Evolutionary conservation across 2,329 filamentous ascomycete genomes (phyloP).

Genomic region (Colletotrichum higginsianum): DNA sequence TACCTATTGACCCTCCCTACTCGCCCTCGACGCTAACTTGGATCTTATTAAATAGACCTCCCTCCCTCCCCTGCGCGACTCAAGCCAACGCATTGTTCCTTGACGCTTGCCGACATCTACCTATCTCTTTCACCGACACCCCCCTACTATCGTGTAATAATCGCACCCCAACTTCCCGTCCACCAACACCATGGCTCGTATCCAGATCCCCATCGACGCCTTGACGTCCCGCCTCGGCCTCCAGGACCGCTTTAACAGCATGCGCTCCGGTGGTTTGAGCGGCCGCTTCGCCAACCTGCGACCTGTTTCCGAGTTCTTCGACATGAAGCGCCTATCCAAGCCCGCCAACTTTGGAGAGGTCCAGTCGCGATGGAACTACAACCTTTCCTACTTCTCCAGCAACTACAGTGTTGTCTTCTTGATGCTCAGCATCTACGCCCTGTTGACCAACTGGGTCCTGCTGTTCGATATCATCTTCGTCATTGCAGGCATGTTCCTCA

Average conservation of each 20-base stretch:
- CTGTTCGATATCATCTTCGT: slow-evolving; percentile 95
- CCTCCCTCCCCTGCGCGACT: slow-evolving; percentile 21
- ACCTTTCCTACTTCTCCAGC: slow-evolving; percentile 96
- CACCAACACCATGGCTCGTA: slow-evolving; percentile 77
- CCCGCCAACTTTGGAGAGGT: slow-evolving; percentile 91
- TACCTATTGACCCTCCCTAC: slow-evolving; percentile 10
- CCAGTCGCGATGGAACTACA: slow-evolving; percentile 96
- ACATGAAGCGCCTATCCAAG: slow-evolving; percentile 96
- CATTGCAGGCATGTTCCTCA: slow-evolving; percentile 88
- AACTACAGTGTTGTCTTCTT: slow-evolving; percentile 96
- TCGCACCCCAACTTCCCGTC: background rate
- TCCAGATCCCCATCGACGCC: slow-evolving; percentile 93
- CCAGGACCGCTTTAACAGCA: slow-evolving; percentile 84
- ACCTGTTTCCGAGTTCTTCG: slow-evolving; percentile 93
- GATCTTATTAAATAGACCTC: slow-evolving; percentile 25
- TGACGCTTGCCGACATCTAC: slow-evolving; percentile 6
- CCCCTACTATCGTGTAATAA: slow-evolving; percentile 12
- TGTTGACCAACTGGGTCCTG: slow-evolving; percentile 88
- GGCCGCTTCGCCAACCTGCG: slow-evolving; percentile 93
- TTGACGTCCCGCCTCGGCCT: slow-evolving; percentile 93
- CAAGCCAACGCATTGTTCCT: background rate
- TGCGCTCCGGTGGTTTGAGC: slow-evolving; percentile 84
- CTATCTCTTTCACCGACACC: background rate
- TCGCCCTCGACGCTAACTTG: slow-evolving; percentile 19
- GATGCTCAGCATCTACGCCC: slow-evolving; percentile 95